These are phyloP conservation scores for Coleophoma cylindrospora DNA, from an alignment of 2,329 filamentous ascomycete species.

Conservation along the genomic window DNA sequence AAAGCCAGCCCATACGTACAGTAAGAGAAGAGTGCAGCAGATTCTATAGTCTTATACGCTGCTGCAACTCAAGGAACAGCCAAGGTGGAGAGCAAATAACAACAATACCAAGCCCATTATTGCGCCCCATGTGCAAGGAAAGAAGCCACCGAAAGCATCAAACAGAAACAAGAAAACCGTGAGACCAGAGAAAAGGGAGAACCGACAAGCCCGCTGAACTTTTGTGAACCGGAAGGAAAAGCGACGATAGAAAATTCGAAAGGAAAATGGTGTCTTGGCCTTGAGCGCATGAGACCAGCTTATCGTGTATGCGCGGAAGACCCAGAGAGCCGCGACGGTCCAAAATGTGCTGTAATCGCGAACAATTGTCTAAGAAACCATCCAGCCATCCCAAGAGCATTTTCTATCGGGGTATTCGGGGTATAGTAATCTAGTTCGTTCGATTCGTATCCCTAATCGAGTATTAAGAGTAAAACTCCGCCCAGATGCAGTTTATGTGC, in stretches of 20 bases:
- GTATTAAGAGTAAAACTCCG: not conserved
- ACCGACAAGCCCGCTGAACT: not conserved
- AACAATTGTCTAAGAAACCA: not conserved
- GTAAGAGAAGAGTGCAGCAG: too few relatives aligned
- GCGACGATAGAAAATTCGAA: not conserved
- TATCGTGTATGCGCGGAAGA: too few relatives aligned
- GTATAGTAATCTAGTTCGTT: not conserved
- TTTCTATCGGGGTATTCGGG: slow-evolving; percentile 1
- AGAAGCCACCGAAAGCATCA: not conserved
- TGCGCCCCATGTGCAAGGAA: not conserved
- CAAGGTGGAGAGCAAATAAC: not conserved
- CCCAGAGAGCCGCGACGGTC: too few relatives aligned
- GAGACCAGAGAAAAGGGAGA: not conserved
- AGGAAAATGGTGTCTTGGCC: not conserved
- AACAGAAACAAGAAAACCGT: not conserved
- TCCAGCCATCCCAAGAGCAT: slow-evolving; percentile 1
- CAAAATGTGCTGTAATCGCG: too few relatives aligned
- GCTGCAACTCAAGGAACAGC: too few relatives aligned
- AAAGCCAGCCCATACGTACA: too few relatives aligned
- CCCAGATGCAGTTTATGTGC: slow-evolving; percentile 1
- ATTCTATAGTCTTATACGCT: too few relatives aligned
- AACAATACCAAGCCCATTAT: not conserved
- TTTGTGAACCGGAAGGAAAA: not conserved
- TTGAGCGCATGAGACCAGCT: not conserved
- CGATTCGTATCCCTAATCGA: not conserved